Percentiles rank a stretch among this genome's conserved stretches.
Conservation (phyloP, 441 rosid genomes). For the Adansonia madagascariensis region DNA sequence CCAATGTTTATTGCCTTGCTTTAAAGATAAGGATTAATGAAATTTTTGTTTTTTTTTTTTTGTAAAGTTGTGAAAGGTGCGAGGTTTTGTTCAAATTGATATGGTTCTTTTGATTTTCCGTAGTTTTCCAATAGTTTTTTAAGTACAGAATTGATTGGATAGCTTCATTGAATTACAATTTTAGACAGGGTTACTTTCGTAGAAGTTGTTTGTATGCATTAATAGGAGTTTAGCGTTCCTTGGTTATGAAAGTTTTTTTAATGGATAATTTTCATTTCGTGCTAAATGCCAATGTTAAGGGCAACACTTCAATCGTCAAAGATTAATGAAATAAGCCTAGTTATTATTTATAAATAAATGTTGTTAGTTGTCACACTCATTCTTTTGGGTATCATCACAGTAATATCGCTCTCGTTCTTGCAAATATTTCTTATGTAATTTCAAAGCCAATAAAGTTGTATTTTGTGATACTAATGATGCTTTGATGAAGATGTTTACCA, state of each 20-base stretch:
- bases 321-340: neutral
- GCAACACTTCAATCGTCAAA: neutral
- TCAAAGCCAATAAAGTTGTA: neutral
- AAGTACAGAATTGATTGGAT: neutral
- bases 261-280: constrained; percentile 7
- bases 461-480: neutral
- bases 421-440: neutral
- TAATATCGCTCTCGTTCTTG: neutral
- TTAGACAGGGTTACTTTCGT: neutral
- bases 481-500: neutral
- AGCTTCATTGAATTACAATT: neutral
- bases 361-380: neutral
- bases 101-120: constrained; percentile 7
- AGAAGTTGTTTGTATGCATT: neutral
- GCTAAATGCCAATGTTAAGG: constrained; percentile 7
- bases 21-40: constrained; percentile 7
- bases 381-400: neutral
- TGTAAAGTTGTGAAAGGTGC: constrained; percentile 9
- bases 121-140: neutral
- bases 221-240: neutral
- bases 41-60: neutral
- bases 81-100: neutral
- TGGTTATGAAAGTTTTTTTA: neutral
- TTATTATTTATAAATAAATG: neutral
- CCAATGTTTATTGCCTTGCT: neutral